Base-by-base conservation (phyloP, 179 eudicot genomes). In the Nepenthes alata region DNA sequence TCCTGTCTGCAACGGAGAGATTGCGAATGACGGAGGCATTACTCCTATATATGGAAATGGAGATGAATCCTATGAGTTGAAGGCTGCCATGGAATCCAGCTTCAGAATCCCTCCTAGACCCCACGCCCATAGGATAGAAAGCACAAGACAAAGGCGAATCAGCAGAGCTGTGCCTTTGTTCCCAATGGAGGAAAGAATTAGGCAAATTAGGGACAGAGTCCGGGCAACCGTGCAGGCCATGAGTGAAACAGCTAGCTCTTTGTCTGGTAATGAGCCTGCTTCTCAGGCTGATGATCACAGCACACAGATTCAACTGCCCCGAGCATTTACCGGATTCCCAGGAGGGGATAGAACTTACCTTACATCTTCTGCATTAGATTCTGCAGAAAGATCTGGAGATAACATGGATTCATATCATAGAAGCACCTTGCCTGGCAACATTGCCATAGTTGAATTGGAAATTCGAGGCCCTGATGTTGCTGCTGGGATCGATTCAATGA, bases 1-100 rank as follows among this genome's bases (percentile, higher is more conserved):
- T 49, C 88, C 85, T 2, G 81, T 70, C 57, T 83, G 88, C 51
- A 72, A 74, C 49, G 88, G 88, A 37, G 88, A 80, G 77, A 83
- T 83, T 6, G 60, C 45, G 3, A 80, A 80, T 39, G 34, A 53
- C 1, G 62, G 25, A 25, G 25, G 59, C 53, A 58, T 83, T 7
- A 76, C 70, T 53, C 88, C 88, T 9, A 74, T 83, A 50, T 83
- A 78, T 58, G 85, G 88, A 2, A 70, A 70, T 41, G 87, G 80
- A 25, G 55, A 63, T 6, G 54, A 14, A 37, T 52, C 55, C 25
- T 25, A 25, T 37, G 35, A 37, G 16, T n/a, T 7, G 8, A 14
- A 25, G 57, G 15, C 25, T 47, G 55, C 37, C 3, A 70, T 67
- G 11, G 74, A 72, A 12, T 55, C 71, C 13, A 67, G 70, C 36